phyloP scores from a whole-genome alignment of 75 land plant species.

The Sequoiadendron giganteum region DNA sequence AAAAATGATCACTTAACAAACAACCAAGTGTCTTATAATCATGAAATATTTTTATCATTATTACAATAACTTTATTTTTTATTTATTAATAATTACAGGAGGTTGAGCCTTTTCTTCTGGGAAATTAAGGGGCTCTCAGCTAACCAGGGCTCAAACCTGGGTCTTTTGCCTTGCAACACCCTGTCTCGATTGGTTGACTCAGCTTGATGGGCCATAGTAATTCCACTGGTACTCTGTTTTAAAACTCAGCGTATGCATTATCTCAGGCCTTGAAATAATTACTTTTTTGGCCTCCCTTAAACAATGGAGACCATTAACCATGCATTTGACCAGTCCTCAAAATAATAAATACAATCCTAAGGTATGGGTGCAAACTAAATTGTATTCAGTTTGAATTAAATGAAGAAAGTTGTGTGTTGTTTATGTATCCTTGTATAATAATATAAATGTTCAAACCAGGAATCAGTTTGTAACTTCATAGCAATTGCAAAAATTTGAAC shows the following conservation, averaged over 20 bases:
- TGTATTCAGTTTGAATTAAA: neutral
- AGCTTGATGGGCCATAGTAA: no score
- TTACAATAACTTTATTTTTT: neutral
- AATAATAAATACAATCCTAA: neutral
- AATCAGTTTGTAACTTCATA: neutral
- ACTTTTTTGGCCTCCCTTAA: neutral
- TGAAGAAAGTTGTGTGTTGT: no score
- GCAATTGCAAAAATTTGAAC: neutral
- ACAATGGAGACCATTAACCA: neutral
- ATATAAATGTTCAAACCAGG: neutral
- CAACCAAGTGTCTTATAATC: no score
- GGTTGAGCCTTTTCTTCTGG: no score
- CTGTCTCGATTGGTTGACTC: no score
- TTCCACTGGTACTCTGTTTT: neutral
- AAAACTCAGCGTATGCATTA: neutral
- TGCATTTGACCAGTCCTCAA: neutral
- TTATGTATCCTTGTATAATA: neutral
- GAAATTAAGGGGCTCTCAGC: no score
- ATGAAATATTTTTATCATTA: neutral
- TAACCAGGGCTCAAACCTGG: no score
- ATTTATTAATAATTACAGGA: no score
- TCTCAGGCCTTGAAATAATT: neutral
- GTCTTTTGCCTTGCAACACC: no score
- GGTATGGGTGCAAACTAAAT: neutral
- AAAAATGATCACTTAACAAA: no score